These are phyloP conservation scores for Exutisphaerella laricina DNA, from an alignment of 2,329 filamentous ascomycete species.

Conservation along the genomic window DNA sequence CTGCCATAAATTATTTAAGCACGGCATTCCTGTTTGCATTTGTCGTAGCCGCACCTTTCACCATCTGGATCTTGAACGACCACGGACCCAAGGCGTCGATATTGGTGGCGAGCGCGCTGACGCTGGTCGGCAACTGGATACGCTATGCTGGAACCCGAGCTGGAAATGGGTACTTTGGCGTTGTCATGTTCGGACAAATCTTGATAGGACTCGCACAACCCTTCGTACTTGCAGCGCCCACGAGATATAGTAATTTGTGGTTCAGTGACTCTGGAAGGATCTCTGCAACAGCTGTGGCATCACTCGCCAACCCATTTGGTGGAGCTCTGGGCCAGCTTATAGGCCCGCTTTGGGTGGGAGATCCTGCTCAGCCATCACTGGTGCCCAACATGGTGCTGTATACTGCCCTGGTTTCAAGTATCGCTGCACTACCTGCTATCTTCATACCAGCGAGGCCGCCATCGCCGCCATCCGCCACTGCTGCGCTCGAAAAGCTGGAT, in stretches of 20 bases:
- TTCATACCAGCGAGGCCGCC: slow-evolving; percentile 74
- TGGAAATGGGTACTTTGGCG: slow-evolving; percentile 57
- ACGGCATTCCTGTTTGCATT: slow-evolving; percentile 86
- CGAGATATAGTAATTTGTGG: slow-evolving; percentile 90
- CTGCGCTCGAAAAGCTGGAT: slow-evolving; percentile 50
- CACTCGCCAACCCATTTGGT: slow-evolving; percentile 82
- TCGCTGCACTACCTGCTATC: slow-evolving; percentile 67
- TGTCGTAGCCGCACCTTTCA: slow-evolving; percentile 61
- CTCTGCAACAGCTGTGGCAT: slow-evolving; percentile 77
- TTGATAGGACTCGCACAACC: slow-evolving; percentile 84
- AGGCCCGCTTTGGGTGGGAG: slow-evolving; percentile 67
- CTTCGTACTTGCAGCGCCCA: slow-evolving; percentile 83
- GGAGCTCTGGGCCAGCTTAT: slow-evolving; percentile 84
- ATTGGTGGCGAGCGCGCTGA: slow-evolving; percentile 63
- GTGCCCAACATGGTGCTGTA: slow-evolving; percentile 73
- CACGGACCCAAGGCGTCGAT: slow-evolving; percentile 73
- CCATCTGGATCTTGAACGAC: slow-evolving; percentile 71
- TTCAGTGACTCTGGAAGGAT: slow-evolving; percentile 81
- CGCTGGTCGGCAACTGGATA: slow-evolving; percentile 85
- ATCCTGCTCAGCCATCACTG: slow-evolving; percentile 44
- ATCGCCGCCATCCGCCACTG: slow-evolving; percentile 67
- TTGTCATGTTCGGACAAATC: slow-evolving; percentile 87
- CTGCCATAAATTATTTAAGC: slow-evolving; percentile 85
- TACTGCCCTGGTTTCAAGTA: slow-evolving; percentile 43
- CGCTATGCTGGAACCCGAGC: slow-evolving; percentile 34